Percentiles rank a stretch among this genome's conserved stretches.
Conservation (phyloP, 2,329 filamentous ascomycete species). For the Fusarium compactum region DNA sequence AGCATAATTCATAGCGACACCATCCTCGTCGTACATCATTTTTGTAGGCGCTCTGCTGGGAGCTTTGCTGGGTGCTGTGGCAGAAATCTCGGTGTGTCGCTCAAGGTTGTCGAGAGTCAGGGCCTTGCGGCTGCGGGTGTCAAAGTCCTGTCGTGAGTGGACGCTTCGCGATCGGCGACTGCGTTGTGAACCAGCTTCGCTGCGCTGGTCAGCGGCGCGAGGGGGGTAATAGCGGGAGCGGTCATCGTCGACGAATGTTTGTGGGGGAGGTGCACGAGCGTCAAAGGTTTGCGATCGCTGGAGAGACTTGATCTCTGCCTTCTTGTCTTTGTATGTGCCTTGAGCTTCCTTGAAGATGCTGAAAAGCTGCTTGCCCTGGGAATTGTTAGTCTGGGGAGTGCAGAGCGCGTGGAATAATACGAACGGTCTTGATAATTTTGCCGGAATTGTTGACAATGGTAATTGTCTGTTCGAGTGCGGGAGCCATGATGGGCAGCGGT, state of each 20-base stretch:
- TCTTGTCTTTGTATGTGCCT: conserved; percentile 87
- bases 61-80: conserved; percentile 59
- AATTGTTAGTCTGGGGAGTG: conserved; percentile 26
- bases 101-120: conserved; percentile 67
- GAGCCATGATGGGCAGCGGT: conserved; percentile 53
- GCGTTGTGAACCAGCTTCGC: conserved; percentile 58
- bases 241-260: conserved; percentile 47
- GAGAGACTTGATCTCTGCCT: conserved; percentile 78
- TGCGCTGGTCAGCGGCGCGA: conserved; percentile 50
- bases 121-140: conserved; percentile 52
- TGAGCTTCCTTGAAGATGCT: conserved; percentile 94
- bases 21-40: conserved; percentile 56
- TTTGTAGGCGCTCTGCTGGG: conserved; percentile 58
- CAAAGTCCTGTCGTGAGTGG: conserved; percentile 47
- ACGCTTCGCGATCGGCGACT: conserved; percentile 57
- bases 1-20: conserved; percentile 57
- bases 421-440: conserved; percentile 89
- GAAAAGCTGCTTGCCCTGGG: conserved; percentile 87
- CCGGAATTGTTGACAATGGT: conserved; percentile 92
- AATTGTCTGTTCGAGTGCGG: conserved; percentile 75
- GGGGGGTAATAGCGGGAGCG: conserved; percentile 53
- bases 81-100: conserved; percentile 65
- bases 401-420: conserved; percentile 49
- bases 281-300: conserved; percentile 73
- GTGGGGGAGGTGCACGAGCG: conserved; percentile 32